Evolutionary conservation across 345 rosid genomes (phyloP).

Genomic region (Clarkia xantiana): DNA sequence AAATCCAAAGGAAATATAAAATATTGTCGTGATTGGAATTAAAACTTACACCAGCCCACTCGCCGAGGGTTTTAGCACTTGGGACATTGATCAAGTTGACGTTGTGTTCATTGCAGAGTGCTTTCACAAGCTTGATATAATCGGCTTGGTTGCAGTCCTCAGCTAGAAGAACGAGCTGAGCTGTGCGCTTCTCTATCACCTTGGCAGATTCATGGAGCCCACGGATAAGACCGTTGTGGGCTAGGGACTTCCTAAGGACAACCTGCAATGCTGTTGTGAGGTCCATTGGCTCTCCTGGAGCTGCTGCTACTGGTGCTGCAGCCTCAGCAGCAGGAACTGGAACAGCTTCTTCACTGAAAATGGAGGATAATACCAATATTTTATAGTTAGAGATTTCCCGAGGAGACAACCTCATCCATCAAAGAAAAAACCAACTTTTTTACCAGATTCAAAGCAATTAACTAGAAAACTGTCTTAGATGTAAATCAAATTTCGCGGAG

Average conservation of each 20-base stretch:
- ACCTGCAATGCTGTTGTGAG: constrained; percentile 56
- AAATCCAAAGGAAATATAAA: not conserved
- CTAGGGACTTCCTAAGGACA: constrained; percentile 60
- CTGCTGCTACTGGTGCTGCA: constrained; percentile 10
- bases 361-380: too few relatives aligned
- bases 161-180: constrained; percentile 64
- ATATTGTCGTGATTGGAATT: too few relatives aligned
- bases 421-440: too few relatives aligned
- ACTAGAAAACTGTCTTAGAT: too few relatives aligned
- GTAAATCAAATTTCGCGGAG: too few relatives aligned
- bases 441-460: too few relatives aligned
- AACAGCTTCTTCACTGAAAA: constrained; percentile 21
- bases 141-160: constrained; percentile 87
- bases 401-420: too few relatives aligned
- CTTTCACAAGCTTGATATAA: constrained; percentile 65
- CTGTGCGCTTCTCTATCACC: constrained; percentile 63
- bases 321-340: constrained; percentile 23
- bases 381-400: too few relatives aligned
- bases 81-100: constrained; percentile 56
- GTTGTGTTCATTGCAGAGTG: constrained; percentile 62
- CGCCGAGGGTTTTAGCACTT: constrained; percentile 77
- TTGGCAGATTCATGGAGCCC: constrained; percentile 77
- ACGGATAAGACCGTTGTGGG: constrained; percentile 59
- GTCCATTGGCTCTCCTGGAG: constrained; percentile 65
- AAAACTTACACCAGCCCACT: constrained; percentile 82